phyloP scores from a whole-genome alignment of 495 filamentous ascomycete species.

The Podospora pseudoanserina region DNA sequence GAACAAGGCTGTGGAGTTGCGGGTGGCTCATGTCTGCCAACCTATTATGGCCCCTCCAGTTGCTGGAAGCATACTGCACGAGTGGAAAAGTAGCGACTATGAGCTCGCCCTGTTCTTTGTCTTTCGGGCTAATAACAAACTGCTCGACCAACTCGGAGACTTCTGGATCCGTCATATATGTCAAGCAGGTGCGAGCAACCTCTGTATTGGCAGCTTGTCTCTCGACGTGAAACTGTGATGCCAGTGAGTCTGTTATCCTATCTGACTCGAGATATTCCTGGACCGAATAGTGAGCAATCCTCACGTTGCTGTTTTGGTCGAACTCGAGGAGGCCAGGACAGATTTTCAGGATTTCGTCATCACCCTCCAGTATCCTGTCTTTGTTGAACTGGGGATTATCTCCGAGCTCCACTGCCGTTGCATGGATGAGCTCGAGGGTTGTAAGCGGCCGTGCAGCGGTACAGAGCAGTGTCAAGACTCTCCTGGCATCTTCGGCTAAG shows the following conservation, averaged over 20 bases:
- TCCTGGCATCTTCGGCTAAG: constrained; percentile 2
- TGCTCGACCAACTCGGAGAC: neutral
- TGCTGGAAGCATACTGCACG: neutral
- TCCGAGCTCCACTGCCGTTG: constrained; percentile 7
- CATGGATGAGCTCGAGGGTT: constrained; percentile 10
- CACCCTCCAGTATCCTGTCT: constrained; percentile 4
- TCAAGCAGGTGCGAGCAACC: constrained; percentile 5
- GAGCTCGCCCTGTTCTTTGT: neutral
- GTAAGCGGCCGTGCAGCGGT: neutral
- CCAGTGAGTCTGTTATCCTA: neutral
- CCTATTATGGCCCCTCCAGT: neutral
- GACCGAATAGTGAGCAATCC: constrained; percentile 11
- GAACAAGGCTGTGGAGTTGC: too few species aligned
- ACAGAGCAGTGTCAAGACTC: neutral
- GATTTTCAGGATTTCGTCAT: constrained; percentile 9
- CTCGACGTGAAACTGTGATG: neutral
- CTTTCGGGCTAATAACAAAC: neutral
- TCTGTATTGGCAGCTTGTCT: neutral
- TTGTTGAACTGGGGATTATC: constrained; percentile 6
- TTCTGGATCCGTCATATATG: neutral
- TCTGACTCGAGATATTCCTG: constrained; percentile 12
- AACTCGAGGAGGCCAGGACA: constrained; percentile 11
- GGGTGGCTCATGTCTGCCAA: too few species aligned
- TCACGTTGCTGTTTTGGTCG: neutral
- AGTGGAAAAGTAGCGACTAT: neutral